Percentiles rank a stretch among this genome's conserved stretches.
These are phyloP conservation scores for Nakazawaea sp. DNA, from an alignment of 805 yeast species.

Conservation along the genomic window DNA sequence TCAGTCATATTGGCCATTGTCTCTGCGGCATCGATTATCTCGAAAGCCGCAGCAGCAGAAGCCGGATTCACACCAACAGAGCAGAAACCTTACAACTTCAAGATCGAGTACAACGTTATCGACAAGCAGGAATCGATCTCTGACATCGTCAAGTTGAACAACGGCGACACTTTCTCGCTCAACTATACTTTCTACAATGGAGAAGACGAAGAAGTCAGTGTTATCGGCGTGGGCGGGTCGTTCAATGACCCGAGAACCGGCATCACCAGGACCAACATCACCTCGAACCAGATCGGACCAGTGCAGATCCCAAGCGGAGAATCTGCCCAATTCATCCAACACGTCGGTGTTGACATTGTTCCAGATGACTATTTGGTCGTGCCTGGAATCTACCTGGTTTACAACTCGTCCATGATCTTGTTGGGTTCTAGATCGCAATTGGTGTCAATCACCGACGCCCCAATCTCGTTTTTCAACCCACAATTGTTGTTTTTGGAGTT, in stretches of 20 bases:
- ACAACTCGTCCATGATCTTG: conserved; percentile 41
- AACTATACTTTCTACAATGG: conserved; percentile 45
- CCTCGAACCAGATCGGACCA: conserved; percentile 61
- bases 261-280: conserved; percentile 49
- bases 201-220: conserved; percentile 41
- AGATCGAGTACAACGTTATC: conserved; percentile 40
- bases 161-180: conserved; percentile 48
- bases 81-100: conserved; percentile 35
- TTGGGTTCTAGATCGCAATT: conserved; percentile 54
- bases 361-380: conserved; percentile 52
- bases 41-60: conserved; percentile 9
- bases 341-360: conserved; percentile 48
- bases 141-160: conserved; percentile 34
- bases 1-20: neutral
- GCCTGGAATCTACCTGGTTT: conserved; percentile 52
- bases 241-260: conserved; percentile 50
- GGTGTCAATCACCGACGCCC: conserved; percentile 52
- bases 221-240: conserved; percentile 67
- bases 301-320: conserved; percentile 43
- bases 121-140: conserved; percentile 34
- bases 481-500: conserved; percentile 59
- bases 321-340: conserved; percentile 45
- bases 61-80: conserved; percentile 24
- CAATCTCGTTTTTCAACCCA: conserved; percentile 67
- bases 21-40: neutral